Conservation (phyloP, 1,284 basidiomycete species). For the Sporisorium iseilematis-ciliati region DNA sequence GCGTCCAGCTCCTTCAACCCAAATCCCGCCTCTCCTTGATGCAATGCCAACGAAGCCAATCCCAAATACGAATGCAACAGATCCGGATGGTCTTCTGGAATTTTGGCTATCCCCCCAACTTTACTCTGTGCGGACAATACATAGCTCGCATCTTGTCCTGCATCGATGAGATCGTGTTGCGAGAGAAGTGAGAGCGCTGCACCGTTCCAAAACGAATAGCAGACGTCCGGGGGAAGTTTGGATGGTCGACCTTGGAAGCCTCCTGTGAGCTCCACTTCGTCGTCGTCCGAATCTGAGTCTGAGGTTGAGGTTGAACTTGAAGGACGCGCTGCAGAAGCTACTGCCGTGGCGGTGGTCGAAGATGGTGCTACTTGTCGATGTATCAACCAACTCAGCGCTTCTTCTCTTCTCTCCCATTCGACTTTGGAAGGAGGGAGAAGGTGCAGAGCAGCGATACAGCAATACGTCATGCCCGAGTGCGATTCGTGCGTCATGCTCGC, state of each 20-base stretch:
- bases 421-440: slow-evolving; percentile 73
- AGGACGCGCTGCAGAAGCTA: not conserved
- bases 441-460: slow-evolving; percentile 81
- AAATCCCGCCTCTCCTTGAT: slow-evolving; percentile 23
- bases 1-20: slow-evolving; percentile 28
- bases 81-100: slow-evolving; percentile 61
- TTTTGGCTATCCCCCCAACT: slow-evolving; percentile 64
- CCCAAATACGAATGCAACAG: slow-evolving; percentile 66
- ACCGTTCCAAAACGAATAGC: slow-evolving; percentile 69
- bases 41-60: slow-evolving; percentile 58
- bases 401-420: slow-evolving; percentile 11
- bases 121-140: slow-evolving; percentile 57
- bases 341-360: not conserved
- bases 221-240: slow-evolving; percentile 59
- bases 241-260: slow-evolving; percentile 58
- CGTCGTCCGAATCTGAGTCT: slow-evolving; percentile 23
- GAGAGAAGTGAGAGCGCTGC: slow-evolving; percentile 51
- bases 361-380: slow-evolving; percentile 36
- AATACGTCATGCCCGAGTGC: slow-evolving; percentile 95
- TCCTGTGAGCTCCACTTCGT: slow-evolving; percentile 14
- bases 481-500: slow-evolving; percentile 85
- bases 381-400: slow-evolving; percentile 20
- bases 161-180: slow-evolving; percentile 49
- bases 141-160: slow-evolving; percentile 46
- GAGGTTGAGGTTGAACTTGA: not conserved